Conservation (phyloP, 164 flowering plant genomes). For the Stephania yunnanensis region DNA sequence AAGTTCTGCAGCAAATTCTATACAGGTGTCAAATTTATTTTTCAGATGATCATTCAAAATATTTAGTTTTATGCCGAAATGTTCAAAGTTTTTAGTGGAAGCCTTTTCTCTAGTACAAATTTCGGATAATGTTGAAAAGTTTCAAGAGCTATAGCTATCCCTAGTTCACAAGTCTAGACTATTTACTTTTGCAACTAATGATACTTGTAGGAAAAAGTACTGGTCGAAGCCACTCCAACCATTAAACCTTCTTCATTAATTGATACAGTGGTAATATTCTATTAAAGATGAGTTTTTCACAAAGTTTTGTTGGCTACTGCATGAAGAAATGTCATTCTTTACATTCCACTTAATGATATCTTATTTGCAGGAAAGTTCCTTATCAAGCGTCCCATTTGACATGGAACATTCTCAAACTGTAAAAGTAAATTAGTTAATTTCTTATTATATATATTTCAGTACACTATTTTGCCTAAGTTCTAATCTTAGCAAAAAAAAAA, state of each 20-base stretch:
- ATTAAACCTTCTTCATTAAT: not conserved
- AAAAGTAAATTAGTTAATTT: not conserved
- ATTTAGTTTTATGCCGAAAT: not conserved
- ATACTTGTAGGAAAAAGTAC: not conserved
- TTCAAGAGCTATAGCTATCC: not conserved
- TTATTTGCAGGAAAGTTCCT: slow-evolving; percentile 6
- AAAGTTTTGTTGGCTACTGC: not conserved
- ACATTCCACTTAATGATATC: not conserved
- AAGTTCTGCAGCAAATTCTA: not conserved
- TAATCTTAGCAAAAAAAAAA: not conserved
- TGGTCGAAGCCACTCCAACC: not conserved
- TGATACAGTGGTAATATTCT: not conserved
- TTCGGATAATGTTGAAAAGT: not conserved
- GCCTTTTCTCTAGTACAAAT: not conserved
- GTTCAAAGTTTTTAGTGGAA: not conserved
- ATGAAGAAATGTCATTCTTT: not conserved
- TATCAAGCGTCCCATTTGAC: not conserved
- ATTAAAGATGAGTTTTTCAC: not conserved
- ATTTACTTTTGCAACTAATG: not conserved
- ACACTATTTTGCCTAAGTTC: not conserved
- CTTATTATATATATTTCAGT: not conserved
- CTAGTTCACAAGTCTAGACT: not conserved
- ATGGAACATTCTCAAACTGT: not conserved
- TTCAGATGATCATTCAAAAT: not conserved
- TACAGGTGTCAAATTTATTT: not conserved